Base-by-base conservation (phyloP, 257 asterid species). In the Ilex asprella region DNA sequence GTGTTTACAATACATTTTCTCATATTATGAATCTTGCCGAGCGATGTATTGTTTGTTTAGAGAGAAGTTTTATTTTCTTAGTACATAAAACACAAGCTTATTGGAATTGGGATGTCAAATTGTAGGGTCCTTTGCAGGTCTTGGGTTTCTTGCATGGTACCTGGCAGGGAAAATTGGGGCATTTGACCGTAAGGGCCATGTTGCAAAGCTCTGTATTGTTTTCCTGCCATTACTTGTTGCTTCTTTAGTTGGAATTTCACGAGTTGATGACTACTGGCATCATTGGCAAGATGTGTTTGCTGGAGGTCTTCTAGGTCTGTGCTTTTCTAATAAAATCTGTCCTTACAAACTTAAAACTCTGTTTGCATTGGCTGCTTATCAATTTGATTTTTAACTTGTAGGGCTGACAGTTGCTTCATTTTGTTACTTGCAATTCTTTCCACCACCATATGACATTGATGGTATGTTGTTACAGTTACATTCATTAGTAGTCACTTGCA, bases 401-500 rank as follows among this genome's bases (percentile, higher is more conserved):
- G 98, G 98, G 69, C 11, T 84, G 51, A 79, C 82, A 16, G 80
- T 91, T 56, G 94, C 98, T 67, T 84, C 94, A 66, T 76, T 88
- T 58, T 86, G 95, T 74, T 91, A 91, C 91, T 64, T 91, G 81
- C 98, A 91, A 64, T 86, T 91, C 73, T 91, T 88, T 52, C 98
- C 98, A 50, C 95, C 92, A 16, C 98, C 96, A 10, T 86, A 91
- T 61, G 86, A 83, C 62, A 57, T 73, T 53, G 96, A 86, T 56
- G 98, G 98, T 91, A 84, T 51, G 56, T 65, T 52, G 59, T 10
- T 14, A 46, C 55, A 32, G 7, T 56, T 59, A 1, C 39, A 16
- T 31, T 62, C 55, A 58, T 14, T 30, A 41, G 13, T 63, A 62
- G 5, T 49, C 47, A 59, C 13, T 46, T 2, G 52, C 3, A 14